A percentile compares a stretch with the other conserved stretches of the same genome.
Evolutionary conservation across 441 rosid genomes (phyloP).

Genomic region (Gossypium laxum): DNA sequence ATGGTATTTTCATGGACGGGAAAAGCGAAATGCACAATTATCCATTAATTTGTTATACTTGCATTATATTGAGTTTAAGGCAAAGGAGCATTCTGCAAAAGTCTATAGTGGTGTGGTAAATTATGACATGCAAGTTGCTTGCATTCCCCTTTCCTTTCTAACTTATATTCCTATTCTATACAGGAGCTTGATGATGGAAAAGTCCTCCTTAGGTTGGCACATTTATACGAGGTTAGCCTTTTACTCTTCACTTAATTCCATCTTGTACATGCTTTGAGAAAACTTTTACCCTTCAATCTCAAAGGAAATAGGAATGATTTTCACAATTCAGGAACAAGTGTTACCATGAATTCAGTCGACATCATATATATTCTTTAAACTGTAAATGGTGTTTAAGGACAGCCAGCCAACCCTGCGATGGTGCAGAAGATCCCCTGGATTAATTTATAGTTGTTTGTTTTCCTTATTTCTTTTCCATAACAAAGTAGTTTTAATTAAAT

Average conservation of each 20-base stretch:
- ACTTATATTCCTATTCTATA: background rate
- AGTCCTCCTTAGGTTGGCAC: slow-evolving; percentile 60
- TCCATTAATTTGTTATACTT: background rate
- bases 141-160: slow-evolving; percentile 5
- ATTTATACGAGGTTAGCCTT: slow-evolving; percentile 46
- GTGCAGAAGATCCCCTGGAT: background rate
- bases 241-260: slow-evolving; percentile 7
- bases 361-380: background rate
- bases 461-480: background rate
- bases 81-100: background rate
- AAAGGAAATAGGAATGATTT: background rate
- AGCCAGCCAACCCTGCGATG: background rate
- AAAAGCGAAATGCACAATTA: slow-evolving; percentile 24
- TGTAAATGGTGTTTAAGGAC: background rate
- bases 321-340: background rate
- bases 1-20: slow-evolving; percentile 21
- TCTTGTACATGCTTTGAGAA: slow-evolving; percentile 1
- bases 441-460: background rate
- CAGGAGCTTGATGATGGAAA: slow-evolving; percentile 56
- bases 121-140: slow-evolving; percentile 8
- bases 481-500: background rate
- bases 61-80: slow-evolving; percentile 1
- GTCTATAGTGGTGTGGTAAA: background rate
- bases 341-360: background rate
- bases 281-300: background rate